Base-by-base conservation (phyloP, 2,329 filamentous ascomycete species). In the Raffaelea deltoideospora region DNA sequence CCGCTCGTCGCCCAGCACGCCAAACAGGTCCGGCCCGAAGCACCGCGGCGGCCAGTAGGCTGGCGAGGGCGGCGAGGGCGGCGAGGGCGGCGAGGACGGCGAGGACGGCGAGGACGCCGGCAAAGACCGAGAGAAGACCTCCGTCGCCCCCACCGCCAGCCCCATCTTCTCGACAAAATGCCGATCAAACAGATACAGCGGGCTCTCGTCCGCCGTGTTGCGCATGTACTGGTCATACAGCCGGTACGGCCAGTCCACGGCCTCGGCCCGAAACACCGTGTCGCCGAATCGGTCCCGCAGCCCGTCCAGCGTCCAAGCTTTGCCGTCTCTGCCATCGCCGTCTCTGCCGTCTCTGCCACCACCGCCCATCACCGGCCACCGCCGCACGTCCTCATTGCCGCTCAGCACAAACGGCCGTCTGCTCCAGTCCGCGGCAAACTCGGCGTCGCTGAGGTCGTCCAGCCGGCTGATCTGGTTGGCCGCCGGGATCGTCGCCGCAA, bases 151-250 rank as follows among this genome's bases (percentile, higher is more conserved):
- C n/a, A 81, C 63, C 14, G 62, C 60, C 34, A 95, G 61, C 10
- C 59, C 57, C 76, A 93, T 95, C 57, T 94, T 95, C 47, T 86
- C 75, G 2, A 76, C 84, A 51, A 96, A 96, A 18, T 66, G 70
- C 39, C 79, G 73, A 54, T 96, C 90, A 53, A 96, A 96, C 23
- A 96, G 70, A 53, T 96, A 96, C 2, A 96, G 58, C 0, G 88
- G 88, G 43, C 81, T 88, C 58, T 96, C 90, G 45, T 96, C 88
- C 15, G 60, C 60, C 51, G 72, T 88, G 51, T 80, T 69, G 30
- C 65, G 62, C 79, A 95, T 84, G 56, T 96, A 98, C 31, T 74
- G 64, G 43, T 77, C 63, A 54, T 96, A 96, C 0, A 72, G 81
- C n/a, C 67, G 63, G 43, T 94, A 70, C 0, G 77, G 73, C 88